These are phyloP conservation scores for Globisporangium nunn DNA, from an alignment of 352 stramenopile species.

Conservation along the genomic window DNA sequence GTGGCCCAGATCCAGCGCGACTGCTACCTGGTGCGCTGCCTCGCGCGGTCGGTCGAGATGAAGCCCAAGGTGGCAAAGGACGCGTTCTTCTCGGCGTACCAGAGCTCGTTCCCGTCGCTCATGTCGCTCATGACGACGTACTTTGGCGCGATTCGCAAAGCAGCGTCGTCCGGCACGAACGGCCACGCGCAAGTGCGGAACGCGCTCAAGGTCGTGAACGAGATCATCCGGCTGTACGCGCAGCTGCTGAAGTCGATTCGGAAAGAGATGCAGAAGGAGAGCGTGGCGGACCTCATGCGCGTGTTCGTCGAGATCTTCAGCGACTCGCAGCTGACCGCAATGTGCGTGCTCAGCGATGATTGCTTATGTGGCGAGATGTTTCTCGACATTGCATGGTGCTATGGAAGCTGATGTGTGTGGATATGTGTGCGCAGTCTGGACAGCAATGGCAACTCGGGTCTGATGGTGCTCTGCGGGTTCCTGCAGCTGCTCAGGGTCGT, in stretches of 20 bases:
- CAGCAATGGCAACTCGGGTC: conserved; percentile 44
- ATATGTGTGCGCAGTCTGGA: conserved; percentile 35
- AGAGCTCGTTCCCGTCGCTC: conserved; percentile 48
- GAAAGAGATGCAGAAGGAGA: conserved; percentile 78
- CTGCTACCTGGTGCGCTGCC: conserved; percentile 57
- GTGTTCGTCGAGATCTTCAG: conserved; percentile 81
- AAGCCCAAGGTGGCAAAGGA: conserved; percentile 77
- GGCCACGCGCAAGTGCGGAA: conserved; percentile 42
- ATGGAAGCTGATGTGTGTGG: conserved; percentile 3
- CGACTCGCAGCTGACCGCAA: conserved; percentile 48
- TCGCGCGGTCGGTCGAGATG: conserved; percentile 58
- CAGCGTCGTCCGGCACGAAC: conserved; percentile 15
- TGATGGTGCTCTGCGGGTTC: conserved; percentile 74
- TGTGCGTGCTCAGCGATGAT: conserved; percentile 30
- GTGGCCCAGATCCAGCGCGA: conserved; percentile 63
- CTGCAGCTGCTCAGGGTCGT: conserved; percentile 73
- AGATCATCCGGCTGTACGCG: conserved; percentile 69
- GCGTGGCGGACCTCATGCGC: conserved; percentile 58
- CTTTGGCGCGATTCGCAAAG: conserved; percentile 56
- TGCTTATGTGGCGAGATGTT: too few relatives aligned
- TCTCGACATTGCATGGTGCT: not conserved
- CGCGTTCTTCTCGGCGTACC: conserved; percentile 57
- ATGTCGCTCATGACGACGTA: conserved; percentile 65
- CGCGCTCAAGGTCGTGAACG: conserved; percentile 71
- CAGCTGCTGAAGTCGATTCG: conserved; percentile 75